Conservation (phyloP, 2,329 filamentous ascomycete genomes). For the Fusarium anguioides region DNA sequence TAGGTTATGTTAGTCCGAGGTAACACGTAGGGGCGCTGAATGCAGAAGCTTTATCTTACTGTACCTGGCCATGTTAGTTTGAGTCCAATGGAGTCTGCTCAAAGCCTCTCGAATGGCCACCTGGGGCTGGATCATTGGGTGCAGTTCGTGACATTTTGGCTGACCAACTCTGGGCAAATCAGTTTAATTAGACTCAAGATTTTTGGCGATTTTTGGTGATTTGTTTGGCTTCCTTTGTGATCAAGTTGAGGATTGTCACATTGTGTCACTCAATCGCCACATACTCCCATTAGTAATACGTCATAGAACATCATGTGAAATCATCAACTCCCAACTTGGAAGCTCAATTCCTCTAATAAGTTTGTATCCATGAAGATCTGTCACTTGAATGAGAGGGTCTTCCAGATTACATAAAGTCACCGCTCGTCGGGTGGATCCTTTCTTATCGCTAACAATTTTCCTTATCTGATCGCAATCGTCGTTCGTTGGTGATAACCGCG, state of each 20-base stretch:
- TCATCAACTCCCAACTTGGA: not conserved
- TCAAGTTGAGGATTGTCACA: too few species aligned
- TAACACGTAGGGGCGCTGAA: too few species aligned
- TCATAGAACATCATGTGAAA: conserved; percentile 11
- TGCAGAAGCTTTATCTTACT: not conserved
- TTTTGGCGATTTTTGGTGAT: too few species aligned
- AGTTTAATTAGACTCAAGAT: too few species aligned
- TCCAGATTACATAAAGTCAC: not conserved
- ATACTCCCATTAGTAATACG: conserved; percentile 2
- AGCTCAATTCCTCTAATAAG: not conserved
- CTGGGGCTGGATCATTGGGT: conserved; percentile 4
- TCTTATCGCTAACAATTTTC: not conserved
- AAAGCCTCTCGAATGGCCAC: not conserved
- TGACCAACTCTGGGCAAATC: too few species aligned
- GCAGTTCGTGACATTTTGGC: conserved; percentile 24
- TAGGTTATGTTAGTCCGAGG: not conserved
- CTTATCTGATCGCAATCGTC: not conserved
- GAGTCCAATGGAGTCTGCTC: conserved; percentile 10
- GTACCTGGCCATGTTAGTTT: conserved; percentile 19
- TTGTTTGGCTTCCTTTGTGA: too few species aligned
- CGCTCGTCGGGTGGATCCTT: not conserved
- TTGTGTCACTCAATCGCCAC: not conserved
- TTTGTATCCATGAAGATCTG: too few species aligned
- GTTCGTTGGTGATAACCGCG: not conserved
- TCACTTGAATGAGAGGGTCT: too few species aligned